These are phyloP conservation scores for Debaryomyces sp. DNA, from an alignment of 1,139 yeast genomes.

Conservation along the genomic window DNA sequence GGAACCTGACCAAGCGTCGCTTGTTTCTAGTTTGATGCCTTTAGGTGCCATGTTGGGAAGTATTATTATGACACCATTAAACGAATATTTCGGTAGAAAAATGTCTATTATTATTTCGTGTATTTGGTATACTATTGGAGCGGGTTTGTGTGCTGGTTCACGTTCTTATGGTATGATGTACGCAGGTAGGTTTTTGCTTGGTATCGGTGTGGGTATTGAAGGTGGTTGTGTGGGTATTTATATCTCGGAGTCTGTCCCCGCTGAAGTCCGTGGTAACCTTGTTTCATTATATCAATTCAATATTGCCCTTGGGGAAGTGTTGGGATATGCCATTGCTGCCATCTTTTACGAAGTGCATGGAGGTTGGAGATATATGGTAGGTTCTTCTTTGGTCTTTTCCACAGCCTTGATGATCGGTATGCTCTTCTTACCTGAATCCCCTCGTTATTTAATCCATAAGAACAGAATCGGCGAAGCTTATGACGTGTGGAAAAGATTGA, in stretches of 20 bases:
- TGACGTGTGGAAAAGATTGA: conserved; percentile 56
- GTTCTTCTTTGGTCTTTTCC: conserved; percentile 59
- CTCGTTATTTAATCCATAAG: conserved; percentile 55
- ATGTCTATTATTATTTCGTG: conserved; percentile 54
- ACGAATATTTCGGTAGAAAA: conserved; percentile 56
- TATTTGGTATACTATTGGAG: conserved; percentile 58
- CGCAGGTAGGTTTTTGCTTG: conserved; percentile 59
- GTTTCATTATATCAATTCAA: conserved; percentile 61
- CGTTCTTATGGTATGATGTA: conserved; percentile 44
- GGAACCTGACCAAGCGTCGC: too few species aligned
- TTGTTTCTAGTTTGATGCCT: conserved; percentile 60
- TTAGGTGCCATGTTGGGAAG: conserved; percentile 60
- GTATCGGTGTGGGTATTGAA: conserved; percentile 62
- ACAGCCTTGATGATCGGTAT: conserved; percentile 50
- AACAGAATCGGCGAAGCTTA: conserved; percentile 53
- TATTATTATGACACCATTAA: conserved; percentile 49
- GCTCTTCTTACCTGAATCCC: conserved; percentile 52
- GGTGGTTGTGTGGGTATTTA: conserved; percentile 64
- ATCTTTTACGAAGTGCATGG: conserved; percentile 54
- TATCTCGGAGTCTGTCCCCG: conserved; percentile 61
- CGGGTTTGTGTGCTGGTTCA: conserved; percentile 56
- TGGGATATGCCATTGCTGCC: conserved; percentile 60
- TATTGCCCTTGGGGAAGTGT: conserved; percentile 60
- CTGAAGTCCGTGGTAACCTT: conserved; percentile 57
- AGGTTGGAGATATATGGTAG: conserved; percentile 65